Conservation (phyloP, 352 stramenopile genomes). For the Phytophthora citricola region DNA sequence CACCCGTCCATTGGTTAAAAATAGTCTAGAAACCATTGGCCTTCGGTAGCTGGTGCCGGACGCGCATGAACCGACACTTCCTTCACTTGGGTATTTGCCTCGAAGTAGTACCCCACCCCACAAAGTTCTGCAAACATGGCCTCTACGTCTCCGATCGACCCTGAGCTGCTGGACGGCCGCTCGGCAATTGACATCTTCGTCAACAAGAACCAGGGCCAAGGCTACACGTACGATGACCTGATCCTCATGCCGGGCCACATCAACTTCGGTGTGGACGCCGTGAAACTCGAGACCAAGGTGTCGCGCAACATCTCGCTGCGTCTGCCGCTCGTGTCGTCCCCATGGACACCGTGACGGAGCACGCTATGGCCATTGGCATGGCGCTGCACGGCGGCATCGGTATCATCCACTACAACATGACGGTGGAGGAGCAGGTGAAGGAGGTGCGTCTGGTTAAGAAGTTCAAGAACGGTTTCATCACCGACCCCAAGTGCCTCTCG, state of each 20-base stretch:
- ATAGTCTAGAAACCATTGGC: slow-evolving; percentile 51
- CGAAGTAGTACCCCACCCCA: slow-evolving; percentile 1
- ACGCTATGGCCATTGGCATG: slow-evolving; percentile 99
- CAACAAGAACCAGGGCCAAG: slow-evolving; percentile 85
- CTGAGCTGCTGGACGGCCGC: slow-evolving; percentile 74
- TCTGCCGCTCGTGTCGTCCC: slow-evolving; percentile 96
- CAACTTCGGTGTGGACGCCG: slow-evolving; percentile 78
- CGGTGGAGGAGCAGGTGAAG: slow-evolving; percentile 96
- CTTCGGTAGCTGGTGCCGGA: slow-evolving; percentile 16
- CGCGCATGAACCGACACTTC: slow-evolving; percentile 35
- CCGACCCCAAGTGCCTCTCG: slow-evolving; percentile 96
- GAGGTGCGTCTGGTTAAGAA: slow-evolving; percentile 97
- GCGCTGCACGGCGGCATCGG: slow-evolving; percentile 98
- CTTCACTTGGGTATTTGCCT: slow-evolving; percentile 51
- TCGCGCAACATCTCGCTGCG: slow-evolving; percentile 96
- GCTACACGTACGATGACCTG: slow-evolving; percentile 85
- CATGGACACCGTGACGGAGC: slow-evolving; percentile 99
- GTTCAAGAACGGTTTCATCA: slow-evolving; percentile 99
- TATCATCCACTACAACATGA: slow-evolving; percentile 99
- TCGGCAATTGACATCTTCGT: slow-evolving; percentile 88
- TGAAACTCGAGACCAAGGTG: slow-evolving; percentile 95
- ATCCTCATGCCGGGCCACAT: slow-evolving; percentile 86
- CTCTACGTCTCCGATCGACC: slow-evolving; percentile 45
- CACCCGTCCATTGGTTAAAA: slow-evolving; percentile 53
- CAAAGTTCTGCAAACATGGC: slow-evolving; percentile 7